Percentiles rank a stretch among this genome's conserved stretches.
Conservation (phyloP, 768 basidiomycete species). For the Steccherinum ochraceum region DNA sequence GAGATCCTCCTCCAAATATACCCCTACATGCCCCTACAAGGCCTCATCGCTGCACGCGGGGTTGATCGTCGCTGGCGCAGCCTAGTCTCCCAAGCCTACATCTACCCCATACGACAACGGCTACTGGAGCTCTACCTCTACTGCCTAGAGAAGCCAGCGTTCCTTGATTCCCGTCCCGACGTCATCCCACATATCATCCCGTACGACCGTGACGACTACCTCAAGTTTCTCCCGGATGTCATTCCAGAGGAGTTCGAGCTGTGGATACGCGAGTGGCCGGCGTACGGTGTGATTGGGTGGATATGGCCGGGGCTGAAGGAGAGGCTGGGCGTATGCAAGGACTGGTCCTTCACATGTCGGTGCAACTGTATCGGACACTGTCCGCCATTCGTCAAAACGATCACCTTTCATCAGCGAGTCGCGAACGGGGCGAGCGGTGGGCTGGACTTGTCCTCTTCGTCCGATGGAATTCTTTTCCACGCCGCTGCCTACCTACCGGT, state of each 20-base stretch:
- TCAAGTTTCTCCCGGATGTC: slow-evolving; percentile 9
- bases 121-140: slow-evolving; percentile 17
- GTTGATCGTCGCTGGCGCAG: slow-evolving; percentile 16
- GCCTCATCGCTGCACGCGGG: slow-evolving; percentile 15
- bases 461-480: background rate
- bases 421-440: background rate
- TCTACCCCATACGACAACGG: slow-evolving; percentile 14
- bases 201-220: slow-evolving; percentile 14
- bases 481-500: slow-evolving; percentile 5
- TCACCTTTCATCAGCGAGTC: slow-evolving; percentile 4
- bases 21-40: slow-evolving; percentile 15
- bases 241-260: slow-evolving; percentile 17
- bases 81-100: slow-evolving; percentile 10
- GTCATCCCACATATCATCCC: slow-evolving; percentile 8
- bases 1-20: slow-evolving; percentile 20
- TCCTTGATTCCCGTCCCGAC: slow-evolving; percentile 11
- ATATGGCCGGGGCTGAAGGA: slow-evolving; percentile 17
- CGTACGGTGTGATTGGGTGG: slow-evolving; percentile 12
- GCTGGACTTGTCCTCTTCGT: background rate
- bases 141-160: slow-evolving; percentile 12
- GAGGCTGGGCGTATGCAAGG: no score
- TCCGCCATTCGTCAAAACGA: slow-evolving; percentile 7
- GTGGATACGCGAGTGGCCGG: slow-evolving; percentile 24
- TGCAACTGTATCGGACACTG: background rate
- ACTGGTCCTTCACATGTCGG: background rate